Evolutionary conservation across 140 eudicot genomes (phyloP), one percentile per base, ranked within the genome.

Genomic region (Stevia rebaudiana): DNA sequence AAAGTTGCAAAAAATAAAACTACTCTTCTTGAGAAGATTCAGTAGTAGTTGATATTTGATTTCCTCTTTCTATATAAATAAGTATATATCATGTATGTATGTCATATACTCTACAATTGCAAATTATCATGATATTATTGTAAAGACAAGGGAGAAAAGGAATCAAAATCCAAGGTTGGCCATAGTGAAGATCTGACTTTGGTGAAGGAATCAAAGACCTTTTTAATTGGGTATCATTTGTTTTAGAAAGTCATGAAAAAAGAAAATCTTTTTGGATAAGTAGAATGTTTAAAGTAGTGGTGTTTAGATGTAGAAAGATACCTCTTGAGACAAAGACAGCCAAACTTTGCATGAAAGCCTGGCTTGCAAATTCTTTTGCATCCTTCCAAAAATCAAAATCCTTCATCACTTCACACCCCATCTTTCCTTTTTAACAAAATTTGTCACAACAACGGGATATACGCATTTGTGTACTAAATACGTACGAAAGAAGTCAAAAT

Each of bases 191-290:
- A 70, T 80, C 48, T 76, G 80, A 76, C 80, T 74, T 83, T 72
- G 88, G 82, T 78, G 63, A 76, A 79, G 83, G 80, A 79, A 76
- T 79, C 80, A 79, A 52, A 59, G 61, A 63, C 63, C 79, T 49
- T 69, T 80, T 59, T 53, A 18, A 58, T 58, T 67, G 56, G 63
- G 52, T 65, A 70, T 74, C 72, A 73, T 67, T 65, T 69, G 37
- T 72, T 69, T 69, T 51, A 41, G 65, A 74, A 69, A 74, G 70
- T 50, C 24, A 70, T 51, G 61, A 73, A 74, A 63, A 63, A 73
- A 72, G 62, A 71, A 74, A 67, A 77, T 64, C 58, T 53, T 57
- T 76, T 46, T 61, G 81, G 83, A 77, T 76, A 76, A 70, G 76
- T 73, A 49, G 81, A 70, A 79, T 61, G 75, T 76, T 67, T 73